phyloP scores from a whole-genome alignment of 495 filamentous ascomycete genomes.

The Penicillium pulvis region DNA sequence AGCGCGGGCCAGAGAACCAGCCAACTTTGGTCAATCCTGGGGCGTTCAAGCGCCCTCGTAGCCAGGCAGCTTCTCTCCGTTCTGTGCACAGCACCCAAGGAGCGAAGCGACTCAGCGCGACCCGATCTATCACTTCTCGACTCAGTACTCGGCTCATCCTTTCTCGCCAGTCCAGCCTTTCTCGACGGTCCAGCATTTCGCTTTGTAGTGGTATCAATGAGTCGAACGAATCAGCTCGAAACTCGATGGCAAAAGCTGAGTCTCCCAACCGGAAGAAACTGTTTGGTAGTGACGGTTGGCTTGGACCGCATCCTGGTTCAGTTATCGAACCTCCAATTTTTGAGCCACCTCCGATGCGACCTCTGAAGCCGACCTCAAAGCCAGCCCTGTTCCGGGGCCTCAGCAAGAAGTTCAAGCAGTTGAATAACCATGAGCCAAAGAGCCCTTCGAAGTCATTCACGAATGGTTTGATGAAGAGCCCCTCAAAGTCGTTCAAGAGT shows the following conservation, averaged over 20 bases:
- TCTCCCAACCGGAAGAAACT: conserved; percentile 42
- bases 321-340: background rate
- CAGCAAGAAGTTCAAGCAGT: conserved; percentile 50
- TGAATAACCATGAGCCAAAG: conserved; percentile 12
- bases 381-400: conserved; percentile 34
- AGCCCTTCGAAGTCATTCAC: background rate
- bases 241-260: background rate
- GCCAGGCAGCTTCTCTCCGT: background rate
- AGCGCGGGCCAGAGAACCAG: background rate
- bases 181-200: background rate
- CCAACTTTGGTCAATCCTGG: background rate
- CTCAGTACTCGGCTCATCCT: background rate
- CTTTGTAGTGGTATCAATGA: background rate
- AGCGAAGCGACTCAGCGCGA: background rate
- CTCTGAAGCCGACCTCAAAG: background rate
- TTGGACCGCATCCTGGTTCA: conserved; percentile 23
- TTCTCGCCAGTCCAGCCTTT: background rate
- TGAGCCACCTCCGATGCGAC: background rate
- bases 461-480: background rate
- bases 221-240: background rate
- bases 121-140: background rate
- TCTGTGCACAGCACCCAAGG: background rate
- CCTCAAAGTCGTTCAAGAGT: background rate
- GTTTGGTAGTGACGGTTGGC: conserved; percentile 56
- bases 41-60: background rate